These are phyloP conservation scores for Rhizoclosmatium globosum DNA, from an alignment of 192 early-diverging fungal genomes.

Conservation along the genomic window DNA sequence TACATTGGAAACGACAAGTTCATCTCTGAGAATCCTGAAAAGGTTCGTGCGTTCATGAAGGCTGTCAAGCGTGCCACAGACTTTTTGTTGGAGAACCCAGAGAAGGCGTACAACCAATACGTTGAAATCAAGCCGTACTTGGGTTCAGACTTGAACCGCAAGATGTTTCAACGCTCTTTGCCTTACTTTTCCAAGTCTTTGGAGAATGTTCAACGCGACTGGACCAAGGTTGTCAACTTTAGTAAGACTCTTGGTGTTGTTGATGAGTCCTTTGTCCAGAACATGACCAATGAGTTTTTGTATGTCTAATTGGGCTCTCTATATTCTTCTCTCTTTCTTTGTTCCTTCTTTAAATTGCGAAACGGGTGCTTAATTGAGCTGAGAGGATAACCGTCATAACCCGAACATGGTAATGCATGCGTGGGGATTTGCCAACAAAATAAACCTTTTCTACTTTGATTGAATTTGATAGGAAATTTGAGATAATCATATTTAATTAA, in stretches of 20 bases:
- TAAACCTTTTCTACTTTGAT: neutral
- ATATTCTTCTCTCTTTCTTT: neutral
- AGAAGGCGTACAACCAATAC: conserved; percentile 59
- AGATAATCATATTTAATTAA: too few relatives aligned
- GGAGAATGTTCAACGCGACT: conserved; percentile 67
- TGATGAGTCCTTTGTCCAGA: conserved; percentile 61
- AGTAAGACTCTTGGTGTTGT: conserved; percentile 66
- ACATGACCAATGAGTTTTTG: conserved; percentile 69
- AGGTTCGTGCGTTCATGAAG: conserved; percentile 62
- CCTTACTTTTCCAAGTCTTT: conserved; percentile 63
- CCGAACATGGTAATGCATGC: conserved; percentile 18
- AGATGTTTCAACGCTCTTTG: conserved; percentile 69
- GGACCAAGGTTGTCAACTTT: conserved; percentile 72
- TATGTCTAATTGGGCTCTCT: neutral
- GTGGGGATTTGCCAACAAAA: conserved; percentile 9
- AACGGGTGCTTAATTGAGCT: conserved; percentile 2
- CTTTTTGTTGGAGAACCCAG: conserved; percentile 61
- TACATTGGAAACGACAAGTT: conserved; percentile 72
- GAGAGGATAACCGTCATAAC: neutral
- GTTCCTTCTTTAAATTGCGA: neutral
- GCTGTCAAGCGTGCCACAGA: conserved; percentile 61
- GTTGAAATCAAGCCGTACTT: conserved; percentile 70
- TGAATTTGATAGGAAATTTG: neutral
- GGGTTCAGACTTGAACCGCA: conserved; percentile 56
- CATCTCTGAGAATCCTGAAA: conserved; percentile 63